These are phyloP conservation scores for Penicillium odoratum DNA, from an alignment of 495 filamentous ascomycete species.

Conservation along the genomic window DNA sequence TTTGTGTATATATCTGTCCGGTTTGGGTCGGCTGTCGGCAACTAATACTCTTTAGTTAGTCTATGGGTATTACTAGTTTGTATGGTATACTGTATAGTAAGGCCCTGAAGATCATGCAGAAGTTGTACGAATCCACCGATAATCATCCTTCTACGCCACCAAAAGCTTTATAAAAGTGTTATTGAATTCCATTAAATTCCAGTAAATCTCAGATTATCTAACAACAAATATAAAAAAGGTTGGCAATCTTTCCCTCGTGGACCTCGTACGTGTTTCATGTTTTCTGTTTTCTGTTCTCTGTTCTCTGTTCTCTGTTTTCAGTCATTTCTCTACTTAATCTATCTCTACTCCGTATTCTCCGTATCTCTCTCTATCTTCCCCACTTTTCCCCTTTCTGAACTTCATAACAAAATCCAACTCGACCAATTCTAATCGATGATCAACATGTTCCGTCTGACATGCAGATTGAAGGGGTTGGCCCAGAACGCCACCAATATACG, in stretches of 20 bases:
- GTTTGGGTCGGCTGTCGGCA: conserved; percentile 2
- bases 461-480: conserved; percentile 12
- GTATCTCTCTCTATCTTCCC: background rate
- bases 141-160: background rate
- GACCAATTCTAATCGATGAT: conserved; percentile 20
- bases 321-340: background rate
- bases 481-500: conserved; percentile 9
- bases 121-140: conserved; percentile 4
- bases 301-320: background rate
- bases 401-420: background rate
- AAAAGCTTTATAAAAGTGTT: background rate
- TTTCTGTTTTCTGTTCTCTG: background rate
- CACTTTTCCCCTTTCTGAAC: background rate
- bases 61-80: background rate
- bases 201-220: too few relatives aligned
- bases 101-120: conserved; percentile 31
- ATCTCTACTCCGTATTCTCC: background rate
- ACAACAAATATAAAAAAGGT: too few relatives aligned
- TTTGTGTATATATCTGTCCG: too few relatives aligned
- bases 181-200: too few relatives aligned
- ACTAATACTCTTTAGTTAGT: background rate
- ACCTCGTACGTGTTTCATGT: background rate
- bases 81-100: background rate
- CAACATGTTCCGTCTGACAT: conserved; percentile 32
- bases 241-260: too few relatives aligned